phyloP scores from a whole-genome alignment of 176 grass and related monocot genomes.

The Hordeum marinum region DNA sequence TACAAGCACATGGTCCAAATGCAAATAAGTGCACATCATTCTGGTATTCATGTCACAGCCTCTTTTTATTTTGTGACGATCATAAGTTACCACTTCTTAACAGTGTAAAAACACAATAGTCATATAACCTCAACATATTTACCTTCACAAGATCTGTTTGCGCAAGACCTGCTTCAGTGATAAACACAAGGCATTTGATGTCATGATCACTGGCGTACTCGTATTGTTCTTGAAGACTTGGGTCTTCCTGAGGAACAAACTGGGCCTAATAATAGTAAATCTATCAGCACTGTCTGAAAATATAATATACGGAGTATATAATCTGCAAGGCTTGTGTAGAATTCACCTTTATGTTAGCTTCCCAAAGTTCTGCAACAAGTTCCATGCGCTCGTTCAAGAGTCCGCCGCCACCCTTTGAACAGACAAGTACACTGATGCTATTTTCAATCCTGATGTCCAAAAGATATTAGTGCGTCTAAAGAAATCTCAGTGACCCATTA shows the following conservation, averaged over 20 bases:
- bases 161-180: constrained; percentile 83
- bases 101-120: background rate
- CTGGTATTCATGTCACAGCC: background rate
- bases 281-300: constrained; percentile 1
- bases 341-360: constrained; percentile 88
- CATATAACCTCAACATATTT: constrained; percentile 24
- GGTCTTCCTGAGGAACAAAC: constrained; percentile 82
- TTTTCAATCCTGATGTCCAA: constrained; percentile 60
- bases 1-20: background rate
- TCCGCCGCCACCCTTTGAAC: constrained; percentile 90
- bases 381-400: constrained; percentile 81
- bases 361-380: constrained; percentile 84
- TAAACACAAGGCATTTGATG: constrained; percentile 83
- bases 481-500: background rate
- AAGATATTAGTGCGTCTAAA: background rate
- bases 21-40: constrained; percentile 3
- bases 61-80: background rate
- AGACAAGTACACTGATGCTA: constrained; percentile 79
- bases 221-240: constrained; percentile 96
- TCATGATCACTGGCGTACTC: constrained; percentile 95
- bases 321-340: background rate
- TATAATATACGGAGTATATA: background rate
- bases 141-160: constrained; percentile 85
- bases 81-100: background rate
- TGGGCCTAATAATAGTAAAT: constrained; percentile 63